Base-by-base conservation (phyloP, 108 stramenopile genomes). In the Stephanodiscus triporus region DNA sequence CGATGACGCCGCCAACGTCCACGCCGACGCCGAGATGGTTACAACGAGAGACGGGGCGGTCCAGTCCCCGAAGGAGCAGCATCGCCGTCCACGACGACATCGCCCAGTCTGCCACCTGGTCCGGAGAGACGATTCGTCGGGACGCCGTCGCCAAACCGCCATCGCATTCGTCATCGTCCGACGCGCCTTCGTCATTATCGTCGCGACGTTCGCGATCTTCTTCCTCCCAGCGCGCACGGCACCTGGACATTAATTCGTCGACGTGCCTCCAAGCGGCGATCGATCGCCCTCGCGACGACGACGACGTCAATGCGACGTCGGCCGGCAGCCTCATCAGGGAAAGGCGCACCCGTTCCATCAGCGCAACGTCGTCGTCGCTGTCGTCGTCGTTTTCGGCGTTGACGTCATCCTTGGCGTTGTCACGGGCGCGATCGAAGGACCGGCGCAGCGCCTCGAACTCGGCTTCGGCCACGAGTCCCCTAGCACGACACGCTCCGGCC, bases 61-160 rank as follows among this genome's bases (percentile, higher is more conserved):
- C 14, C 16, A 13, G 53, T 3, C 76, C 76, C 62, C 42, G 68
- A 10, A 67, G 70, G 26, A 77, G 61, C 55, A 77, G 26, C 11
- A 77, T 38, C 4, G 68, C 76, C 20, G 76, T 77, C 76, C 76
- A 77, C 32, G 76, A 69, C 22, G 76, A 70, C 54, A 77, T 32
- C 27, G 68, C 62, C 76, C 76, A 77, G 19, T 77, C 76, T 0
- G 63, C 68, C 11, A 77, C 76, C 37, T 64, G 38, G 22, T 43
- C 51, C 8, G 66, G 55, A 14, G 27, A 7, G 23, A 29, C 23
- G 55, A 22, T 4, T 29, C 24, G 13, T 56, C 27, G 26, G 1
- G 61, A 5, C 32, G 30, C 48, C 51, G 23, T 53, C 51, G n/a
- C 8, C 9, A 4, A 50, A 5, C 32, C 32, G 5, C 32, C 32